Conservation (phyloP, 371 early-diverging fungal genomes). For the Phascolomyces articulosus region DNA sequence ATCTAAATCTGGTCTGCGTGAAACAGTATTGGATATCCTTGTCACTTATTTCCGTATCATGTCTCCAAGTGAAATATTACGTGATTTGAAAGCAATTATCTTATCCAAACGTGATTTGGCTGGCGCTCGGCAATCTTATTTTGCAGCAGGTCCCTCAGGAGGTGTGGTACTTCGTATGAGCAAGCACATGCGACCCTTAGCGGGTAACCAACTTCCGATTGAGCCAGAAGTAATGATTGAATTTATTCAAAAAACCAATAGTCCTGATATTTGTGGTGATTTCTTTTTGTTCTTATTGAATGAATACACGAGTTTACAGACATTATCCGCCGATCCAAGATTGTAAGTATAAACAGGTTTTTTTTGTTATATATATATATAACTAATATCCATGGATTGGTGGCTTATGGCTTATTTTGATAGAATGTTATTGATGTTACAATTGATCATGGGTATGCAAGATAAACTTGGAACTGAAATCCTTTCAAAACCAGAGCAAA, state of each 20-base stretch:
- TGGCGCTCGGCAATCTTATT: conserved; percentile 56
- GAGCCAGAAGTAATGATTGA: conserved; percentile 63
- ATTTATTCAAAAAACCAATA: conserved; percentile 57
- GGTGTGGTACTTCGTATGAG: conserved; percentile 54
- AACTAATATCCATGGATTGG: no score
- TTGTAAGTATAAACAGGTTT: conserved; percentile 38
- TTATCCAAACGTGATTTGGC: conserved; percentile 49
- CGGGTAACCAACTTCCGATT: conserved; percentile 55
- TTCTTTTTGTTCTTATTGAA: conserved; percentile 78
- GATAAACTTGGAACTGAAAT: conserved; percentile 76
- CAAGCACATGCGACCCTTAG: conserved; percentile 30
- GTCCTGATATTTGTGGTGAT: conserved; percentile 67
- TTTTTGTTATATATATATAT: no score
- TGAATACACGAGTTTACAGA: conserved; percentile 64
- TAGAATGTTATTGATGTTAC: conserved; percentile 58
- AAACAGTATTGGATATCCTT: conserved; percentile 52
- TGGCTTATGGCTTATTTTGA: no score
- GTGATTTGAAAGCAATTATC: conserved; percentile 56
- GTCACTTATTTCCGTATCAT: conserved; percentile 59
- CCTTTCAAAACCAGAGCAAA: conserved; percentile 76
- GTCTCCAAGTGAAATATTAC: conserved; percentile 47
- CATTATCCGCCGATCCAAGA: conserved; percentile 40
- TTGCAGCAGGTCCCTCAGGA: conserved; percentile 60
- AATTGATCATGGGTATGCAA: conserved; percentile 68
- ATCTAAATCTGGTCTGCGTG: conserved; percentile 53